A percentile compares a stretch with the other conserved stretches of the same genome.
Evolutionary conservation across 2,329 filamentous ascomycete genomes (phyloP).

Genomic region (Hawksworthiomyces lignivorus): DNA sequence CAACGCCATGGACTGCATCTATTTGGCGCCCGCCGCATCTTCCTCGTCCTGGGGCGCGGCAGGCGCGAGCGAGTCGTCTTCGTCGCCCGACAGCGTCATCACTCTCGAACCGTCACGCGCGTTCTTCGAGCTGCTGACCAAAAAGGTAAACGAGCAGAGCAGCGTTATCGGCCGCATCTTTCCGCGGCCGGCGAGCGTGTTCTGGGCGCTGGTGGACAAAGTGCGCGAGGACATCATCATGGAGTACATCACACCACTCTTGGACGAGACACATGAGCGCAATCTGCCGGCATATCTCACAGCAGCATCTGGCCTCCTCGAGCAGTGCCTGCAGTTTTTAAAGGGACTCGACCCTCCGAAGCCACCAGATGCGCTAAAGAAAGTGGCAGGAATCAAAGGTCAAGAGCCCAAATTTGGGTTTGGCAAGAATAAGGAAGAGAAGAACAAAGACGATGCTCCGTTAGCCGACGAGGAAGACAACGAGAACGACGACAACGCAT

Average conservation of each 20-base stretch:
- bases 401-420: no score
- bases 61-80: no score
- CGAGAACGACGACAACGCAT: constrained; percentile 6
- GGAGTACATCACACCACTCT: constrained; percentile 77
- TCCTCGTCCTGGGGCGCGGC: background rate
- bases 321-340: constrained; percentile 73
- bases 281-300: constrained; percentile 73
- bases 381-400: background rate
- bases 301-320: constrained; percentile 79
- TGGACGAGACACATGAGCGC: constrained; percentile 77
- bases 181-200: constrained; percentile 59
- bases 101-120: constrained; percentile 70
- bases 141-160: constrained; percentile 74
- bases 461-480: constrained; percentile 4
- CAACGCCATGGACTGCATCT: constrained; percentile 74
- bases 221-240: constrained; percentile 76
- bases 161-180: constrained; percentile 77
- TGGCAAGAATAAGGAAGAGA: background rate
- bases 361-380: constrained; percentile 27
- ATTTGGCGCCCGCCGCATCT: background rate
- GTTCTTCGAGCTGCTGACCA: constrained; percentile 71
- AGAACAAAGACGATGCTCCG: background rate
- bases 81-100: constrained; percentile 47
- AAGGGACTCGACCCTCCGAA: constrained; percentile 61
- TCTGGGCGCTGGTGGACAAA: constrained; percentile 73